Evolutionary conservation across 768 basidiomycete species (phyloP).

Genomic region (Tremella fuciformis): DNA sequence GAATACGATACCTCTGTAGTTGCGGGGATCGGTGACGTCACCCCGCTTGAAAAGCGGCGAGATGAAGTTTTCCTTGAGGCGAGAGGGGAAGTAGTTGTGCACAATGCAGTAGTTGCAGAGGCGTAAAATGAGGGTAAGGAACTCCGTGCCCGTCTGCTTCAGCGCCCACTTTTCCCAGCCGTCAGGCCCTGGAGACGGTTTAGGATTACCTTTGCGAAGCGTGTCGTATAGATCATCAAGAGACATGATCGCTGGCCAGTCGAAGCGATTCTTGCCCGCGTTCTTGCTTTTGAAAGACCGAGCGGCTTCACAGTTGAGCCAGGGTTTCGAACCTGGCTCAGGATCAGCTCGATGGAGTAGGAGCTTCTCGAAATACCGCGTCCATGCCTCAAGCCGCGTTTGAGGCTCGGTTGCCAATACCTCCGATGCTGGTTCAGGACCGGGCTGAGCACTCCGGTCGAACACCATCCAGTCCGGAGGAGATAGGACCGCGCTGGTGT

Average conservation of each 20-base stretch:
- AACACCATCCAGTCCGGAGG: no score
- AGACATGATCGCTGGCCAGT: conserved; percentile 15
- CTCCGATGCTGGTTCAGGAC: not conserved
- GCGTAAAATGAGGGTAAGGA: not conserved
- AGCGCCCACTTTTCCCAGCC: conserved; percentile 23
- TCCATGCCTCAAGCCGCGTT: not conserved
- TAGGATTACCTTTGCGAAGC: conserved; percentile 12
- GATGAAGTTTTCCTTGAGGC: conserved; percentile 20
- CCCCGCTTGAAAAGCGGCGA: conserved; percentile 14
- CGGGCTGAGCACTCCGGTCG: no score
- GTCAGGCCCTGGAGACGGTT: conserved; percentile 24
- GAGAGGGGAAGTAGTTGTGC: conserved; percentile 17
- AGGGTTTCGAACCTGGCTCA: not conserved
- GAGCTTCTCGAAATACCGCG: conserved; percentile 8
- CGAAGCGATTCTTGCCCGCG: not conserved
- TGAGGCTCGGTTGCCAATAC: not conserved
- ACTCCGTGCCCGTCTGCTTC: not conserved
- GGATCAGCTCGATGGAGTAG: not conserved
- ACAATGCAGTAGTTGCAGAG: conserved; percentile 13
- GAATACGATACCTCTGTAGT: conserved; percentile 18
- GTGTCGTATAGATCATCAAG: not conserved
- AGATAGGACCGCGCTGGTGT: no score
- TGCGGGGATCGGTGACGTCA: conserved; percentile 13
- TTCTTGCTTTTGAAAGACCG: no score
- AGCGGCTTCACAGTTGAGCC: not conserved